Percentiles rank a stretch among this genome's conserved stretches.
These are phyloP conservation scores for Coemansia sp. DNA, from an alignment of 192 early-diverging fungal species.

Conservation along the genomic window DNA sequence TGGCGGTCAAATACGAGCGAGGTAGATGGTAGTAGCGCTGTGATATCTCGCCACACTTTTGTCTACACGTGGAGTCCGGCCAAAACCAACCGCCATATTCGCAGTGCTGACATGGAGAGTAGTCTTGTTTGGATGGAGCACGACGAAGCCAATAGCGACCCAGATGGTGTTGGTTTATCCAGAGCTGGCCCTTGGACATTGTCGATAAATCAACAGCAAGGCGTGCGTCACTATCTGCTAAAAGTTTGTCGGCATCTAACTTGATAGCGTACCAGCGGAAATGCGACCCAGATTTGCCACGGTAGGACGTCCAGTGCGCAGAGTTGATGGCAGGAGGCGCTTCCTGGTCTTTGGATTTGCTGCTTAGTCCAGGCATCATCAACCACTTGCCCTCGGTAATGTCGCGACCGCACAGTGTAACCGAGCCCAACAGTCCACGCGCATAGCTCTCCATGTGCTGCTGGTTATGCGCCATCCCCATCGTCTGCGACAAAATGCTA, in stretches of 20 bases:
- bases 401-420: slow-evolving; percentile 38
- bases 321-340: not conserved
- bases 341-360: not conserved
- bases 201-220: slow-evolving; percentile 44
- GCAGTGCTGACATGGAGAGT: slow-evolving; percentile 37
- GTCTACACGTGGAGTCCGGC: slow-evolving; percentile 38
- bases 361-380: slow-evolving; percentile 18
- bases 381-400: slow-evolving; percentile 39
- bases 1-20: slow-evolving; percentile 24
- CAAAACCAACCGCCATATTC: slow-evolving; percentile 40
- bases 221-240: slow-evolving; percentile 1
- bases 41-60: slow-evolving; percentile 41
- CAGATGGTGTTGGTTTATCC: slow-evolving; percentile 51
- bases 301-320: not conserved
- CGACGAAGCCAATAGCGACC: slow-evolving; percentile 54
- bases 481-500: slow-evolving; percentile 45
- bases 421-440: slow-evolving; percentile 39
- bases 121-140: slow-evolving; percentile 17
- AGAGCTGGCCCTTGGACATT: slow-evolving; percentile 56
- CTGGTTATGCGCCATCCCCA: slow-evolving; percentile 53
- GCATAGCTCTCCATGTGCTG: slow-evolving; percentile 43
- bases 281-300: not conserved
- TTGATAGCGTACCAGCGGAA: slow-evolving; percentile 44
- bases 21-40: slow-evolving; percentile 57
- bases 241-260: slow-evolving; percentile 21